These are phyloP conservation scores for Suillus alpinus DNA, from an alignment of 768 basidiomycete species.

Conservation along the genomic window DNA sequence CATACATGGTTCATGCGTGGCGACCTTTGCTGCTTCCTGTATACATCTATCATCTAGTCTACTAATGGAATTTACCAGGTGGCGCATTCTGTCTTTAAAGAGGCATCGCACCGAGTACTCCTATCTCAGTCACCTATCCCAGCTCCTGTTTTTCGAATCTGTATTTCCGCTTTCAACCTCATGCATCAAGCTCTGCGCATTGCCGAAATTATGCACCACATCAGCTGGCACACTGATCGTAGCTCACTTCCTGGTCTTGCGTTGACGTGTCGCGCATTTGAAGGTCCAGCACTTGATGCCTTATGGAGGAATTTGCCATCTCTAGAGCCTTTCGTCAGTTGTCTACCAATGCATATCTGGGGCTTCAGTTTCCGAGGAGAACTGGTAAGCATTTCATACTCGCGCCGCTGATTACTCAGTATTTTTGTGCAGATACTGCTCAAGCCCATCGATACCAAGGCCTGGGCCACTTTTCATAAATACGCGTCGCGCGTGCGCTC, in stretches of 20 bases:
- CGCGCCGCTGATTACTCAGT: neutral
- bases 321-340: slow-evolving; percentile 16
- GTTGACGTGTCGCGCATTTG: slow-evolving; percentile 20
- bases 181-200: neutral
- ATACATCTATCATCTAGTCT: neutral
- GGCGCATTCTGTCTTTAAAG: neutral
- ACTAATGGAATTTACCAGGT: neutral
- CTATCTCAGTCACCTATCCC: neutral
- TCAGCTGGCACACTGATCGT: neutral
- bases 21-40: neutral
- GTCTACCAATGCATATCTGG: neutral
- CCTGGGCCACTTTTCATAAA: slow-evolving; percentile 23
- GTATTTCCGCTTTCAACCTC: neutral
- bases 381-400: neutral
- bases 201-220: neutral
- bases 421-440: neutral
- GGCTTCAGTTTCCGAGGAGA: neutral
- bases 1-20: neutral
- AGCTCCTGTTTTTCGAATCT: neutral
- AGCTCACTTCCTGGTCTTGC: slow-evolving; percentile 20
- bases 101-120: neutral
- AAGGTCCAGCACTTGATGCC: slow-evolving; percentile 23
- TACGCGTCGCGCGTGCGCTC: slow-evolving; percentile 24
- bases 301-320: slow-evolving; percentile 22
- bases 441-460: neutral